phyloP scores from a whole-genome alignment of 2,329 filamentous ascomycete genomes.

The Ilyonectria destructans region DNA sequence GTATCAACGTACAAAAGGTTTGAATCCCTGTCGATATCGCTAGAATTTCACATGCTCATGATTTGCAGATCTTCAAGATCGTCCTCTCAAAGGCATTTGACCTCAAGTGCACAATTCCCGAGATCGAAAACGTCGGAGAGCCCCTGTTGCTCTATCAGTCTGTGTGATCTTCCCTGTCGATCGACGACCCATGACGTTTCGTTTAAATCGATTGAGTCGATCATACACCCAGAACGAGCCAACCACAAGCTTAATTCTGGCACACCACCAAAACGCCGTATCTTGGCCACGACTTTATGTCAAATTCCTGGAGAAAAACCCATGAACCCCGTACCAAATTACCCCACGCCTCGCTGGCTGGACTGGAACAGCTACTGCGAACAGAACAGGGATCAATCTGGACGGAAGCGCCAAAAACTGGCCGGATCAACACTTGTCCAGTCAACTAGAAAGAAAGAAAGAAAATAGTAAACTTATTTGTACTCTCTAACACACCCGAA shows the following conservation, averaged over 20 bases:
- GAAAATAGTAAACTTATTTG: conserved; percentile 43
- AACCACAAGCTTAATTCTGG: conserved; percentile 13
- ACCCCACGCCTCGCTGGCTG: conserved; percentile 29
- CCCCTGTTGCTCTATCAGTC: conserved; percentile 92
- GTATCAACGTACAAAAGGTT: conserved; percentile 99
- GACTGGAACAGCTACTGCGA: conserved; percentile 32
- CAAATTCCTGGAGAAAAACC: conserved; percentile 41
- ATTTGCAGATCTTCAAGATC: conserved; percentile 95
- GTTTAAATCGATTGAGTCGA: conserved; percentile 23
- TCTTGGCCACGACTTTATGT: conserved; percentile 42
- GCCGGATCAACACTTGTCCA: conserved; percentile 28
- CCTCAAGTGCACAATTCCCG: conserved; percentile 98
- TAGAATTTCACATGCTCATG: conserved; percentile 29
- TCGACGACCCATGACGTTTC: conserved; percentile 23
- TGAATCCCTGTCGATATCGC: conserved; percentile 24
- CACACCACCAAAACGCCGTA: conserved; percentile 30
- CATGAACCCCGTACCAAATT: conserved; percentile 36
- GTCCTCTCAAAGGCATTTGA: conserved; percentile 99
- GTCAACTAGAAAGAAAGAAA: conserved; percentile 40
- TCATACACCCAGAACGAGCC: conserved; percentile 13
- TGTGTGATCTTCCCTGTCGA: conserved; percentile 49
- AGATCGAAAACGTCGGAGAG: conserved; percentile 98
- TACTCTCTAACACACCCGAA: conserved; percentile 32
- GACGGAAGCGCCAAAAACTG: conserved; percentile 23
- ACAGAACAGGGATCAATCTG: conserved; percentile 28